Evolutionary conservation across 768 basidiomycete species (phyloP), one percentile per base, ranked within the genome.

Genomic region (Trametes punicea): DNA sequence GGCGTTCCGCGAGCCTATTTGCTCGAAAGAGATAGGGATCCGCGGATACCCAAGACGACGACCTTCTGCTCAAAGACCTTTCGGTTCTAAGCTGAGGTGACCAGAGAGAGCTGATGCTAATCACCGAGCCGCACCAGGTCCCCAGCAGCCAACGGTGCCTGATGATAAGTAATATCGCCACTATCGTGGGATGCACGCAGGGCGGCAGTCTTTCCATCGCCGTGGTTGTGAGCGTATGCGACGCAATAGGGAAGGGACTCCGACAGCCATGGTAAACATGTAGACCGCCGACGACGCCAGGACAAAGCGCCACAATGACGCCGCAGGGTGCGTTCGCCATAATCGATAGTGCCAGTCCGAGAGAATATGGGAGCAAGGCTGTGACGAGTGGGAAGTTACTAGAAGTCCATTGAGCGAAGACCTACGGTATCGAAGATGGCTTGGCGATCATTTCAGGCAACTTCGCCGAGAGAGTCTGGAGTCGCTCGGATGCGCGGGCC

Each of bases 401-500:
- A 10, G 38, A 23, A 41, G 34, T n/a, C 26, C 41, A 25, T 30
- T 33, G 18, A 36, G 29, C 48, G 50, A 30, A 46, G 44, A 45
- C 20, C n/a, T 42, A 16, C 46, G 29, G 16, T 20, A 44, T 48
- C 38, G 51, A 31, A 34, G 29, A 54, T 23, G 33, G 46, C 57
- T 59, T 59, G 57, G 57, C 57, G 47, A 15, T 23, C 36, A 18
- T 8, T 38, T 54, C 29, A 38, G 51, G 57, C 25, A 59, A 50
- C 20, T 21, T 1, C 27, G 41, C 20, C 11, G 42, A 39, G 40
- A 20, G 23, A 4, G 11, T 4, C 25, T 42, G 57, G 57, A 59
- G 57, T 59, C 57, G 57, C 57, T 59, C 51, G 48, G 45, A 54
- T 20, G 34, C 26, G 51, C 50, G 50, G 56, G 31, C 56, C 56